Conservation (phyloP, 164 flowering plant genomes). For the Nymphaea thermarum region DNA sequence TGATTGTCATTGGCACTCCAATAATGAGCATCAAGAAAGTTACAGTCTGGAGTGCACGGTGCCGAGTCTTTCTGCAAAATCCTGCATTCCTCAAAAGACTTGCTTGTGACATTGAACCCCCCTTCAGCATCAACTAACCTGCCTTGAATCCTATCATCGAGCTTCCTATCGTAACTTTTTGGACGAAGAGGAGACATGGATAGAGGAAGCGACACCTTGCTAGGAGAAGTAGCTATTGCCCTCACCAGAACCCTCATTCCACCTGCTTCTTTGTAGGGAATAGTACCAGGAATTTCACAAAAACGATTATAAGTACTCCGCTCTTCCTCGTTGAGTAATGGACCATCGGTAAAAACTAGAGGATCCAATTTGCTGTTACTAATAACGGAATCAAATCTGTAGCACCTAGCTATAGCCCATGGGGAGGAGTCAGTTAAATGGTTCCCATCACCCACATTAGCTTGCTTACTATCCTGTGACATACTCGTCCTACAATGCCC, state of each 20-base stretch:
- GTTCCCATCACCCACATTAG: constrained; percentile 28
- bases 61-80: constrained; percentile 19
- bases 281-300: constrained; percentile 5
- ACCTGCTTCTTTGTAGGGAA: constrained; percentile 11
- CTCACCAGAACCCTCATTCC: constrained; percentile 15
- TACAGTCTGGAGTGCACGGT: constrained; percentile 28
- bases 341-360: constrained; percentile 53
- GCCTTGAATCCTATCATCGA: constrained; percentile 22
- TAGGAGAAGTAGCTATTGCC: constrained; percentile 18
- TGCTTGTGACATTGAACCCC: constrained; percentile 17
- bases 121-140: constrained; percentile 21
- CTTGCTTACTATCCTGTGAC: constrained; percentile 47
- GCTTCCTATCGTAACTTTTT: constrained; percentile 33
- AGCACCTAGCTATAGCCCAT: constrained; percentile 18
- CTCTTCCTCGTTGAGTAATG: constrained; percentile 36
- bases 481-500: constrained; percentile 4
- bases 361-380: constrained; percentile 15
- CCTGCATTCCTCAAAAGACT: constrained; percentile 33
- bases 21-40: constrained; percentile 15
- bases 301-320: constrained; percentile 8
- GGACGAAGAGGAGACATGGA: constrained; percentile 87
- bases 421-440: constrained; percentile 11
- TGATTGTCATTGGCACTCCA: constrained; percentile 18
- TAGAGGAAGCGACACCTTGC: constrained; percentile 33
- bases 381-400: constrained; percentile 18